Base-by-base conservation (phyloP, 2,329 filamentous ascomycete species). In the Penicillium sumatraense region DNA sequence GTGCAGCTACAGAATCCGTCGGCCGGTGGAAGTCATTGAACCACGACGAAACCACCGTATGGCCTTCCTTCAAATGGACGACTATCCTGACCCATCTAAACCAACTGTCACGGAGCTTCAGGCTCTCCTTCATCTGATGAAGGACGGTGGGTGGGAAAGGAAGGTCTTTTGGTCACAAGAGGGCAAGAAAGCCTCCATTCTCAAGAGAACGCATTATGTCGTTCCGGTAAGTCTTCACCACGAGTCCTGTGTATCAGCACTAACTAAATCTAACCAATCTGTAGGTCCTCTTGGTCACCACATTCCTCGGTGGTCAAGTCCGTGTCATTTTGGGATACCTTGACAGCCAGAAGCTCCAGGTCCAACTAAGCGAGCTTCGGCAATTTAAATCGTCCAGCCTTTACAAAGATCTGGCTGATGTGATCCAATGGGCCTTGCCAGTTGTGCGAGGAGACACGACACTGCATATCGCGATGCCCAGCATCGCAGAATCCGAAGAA, bases 311-410 rank as follows among this genome's bases (percentile, higher is more conserved):
- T 5, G 57, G 35, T 18, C 31, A 59, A 47, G 45, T 35, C 40
- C 57, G 57, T 7, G 51, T 59, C 6, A 29, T 57, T 3, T 50
- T 33, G 27, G 54, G 57, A 5, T 50, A 52, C 33, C 35, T 52
- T 10, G 51, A 51, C 14, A n/a, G n/a, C n/a, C 31, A 20, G 13
- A 45, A 20, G 14, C 40, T 59, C n/a, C 11, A 42, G 5, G 11
- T 59, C 13, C 51, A 59, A n/a, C 48, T 35, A n/a, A 57, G 54
- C n/a, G 24, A 54, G 13, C 26, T 52, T 16, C 29, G 26, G 3
- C 38, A 54, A 16, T 40, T 57, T 18, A 57, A 38, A 1, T 14
- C 35, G 18, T 8, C 31, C 3, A 46, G 47, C 5, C 54, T 55
- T 24, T 21, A 27, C 11, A 7, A 18, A 1, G 31, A 41, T n/a